Evolutionary conservation across 148 eudicot genomes (phyloP), one percentile per base, ranked within the genome.

Genomic region (Nyssa sinensis): DNA sequence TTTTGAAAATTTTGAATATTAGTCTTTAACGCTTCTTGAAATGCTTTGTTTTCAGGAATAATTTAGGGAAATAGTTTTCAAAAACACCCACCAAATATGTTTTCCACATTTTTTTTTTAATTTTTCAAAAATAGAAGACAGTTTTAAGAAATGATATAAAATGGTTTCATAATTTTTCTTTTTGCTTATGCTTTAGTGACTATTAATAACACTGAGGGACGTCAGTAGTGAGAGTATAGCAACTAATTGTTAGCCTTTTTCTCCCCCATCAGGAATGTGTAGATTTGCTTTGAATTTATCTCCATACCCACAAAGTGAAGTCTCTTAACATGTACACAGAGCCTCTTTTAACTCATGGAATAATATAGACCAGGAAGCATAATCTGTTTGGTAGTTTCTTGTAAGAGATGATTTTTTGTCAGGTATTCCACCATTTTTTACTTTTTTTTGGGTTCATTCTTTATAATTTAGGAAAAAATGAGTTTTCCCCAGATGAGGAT

Each of bases 401-500:
- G 57, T 49, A 49, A 49, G 57, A 49, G 57, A 44, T n/a, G 25
- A 55, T 21, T 13, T 55, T 17, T 55, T 55, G 17, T 55, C 59
- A 3, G 24, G 17, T 55, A 55, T 1, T 55, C 59, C 59, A 55
- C 24, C 24, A 55, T 3, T 23, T 55, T 55, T 55, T n/a, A n/a
- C n/a, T n/a, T 17, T 55, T 14, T 44, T 11, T 11, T 44, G 17
- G 4, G 19, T 44, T 44, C 17, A 33, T 66, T 23, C n/a, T 78
- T 33, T 53, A 28, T 33, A 66, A 67, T 73, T 64, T 82, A 95
- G 98, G 98, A 35, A 95, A 92, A 87, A 80, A 51, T 60, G 96
- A 95, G 31, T 95, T 95, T 76, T 84, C 90, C n/a, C 77, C 91
- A 14, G 88, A 82, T 17, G 98, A 95, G 80, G 98, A 95, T 80